Evolutionary conservation across 768 basidiomycete species (phyloP), one percentile per base, ranked within the genome.

Genomic region (Scleroderma citrinum): DNA sequence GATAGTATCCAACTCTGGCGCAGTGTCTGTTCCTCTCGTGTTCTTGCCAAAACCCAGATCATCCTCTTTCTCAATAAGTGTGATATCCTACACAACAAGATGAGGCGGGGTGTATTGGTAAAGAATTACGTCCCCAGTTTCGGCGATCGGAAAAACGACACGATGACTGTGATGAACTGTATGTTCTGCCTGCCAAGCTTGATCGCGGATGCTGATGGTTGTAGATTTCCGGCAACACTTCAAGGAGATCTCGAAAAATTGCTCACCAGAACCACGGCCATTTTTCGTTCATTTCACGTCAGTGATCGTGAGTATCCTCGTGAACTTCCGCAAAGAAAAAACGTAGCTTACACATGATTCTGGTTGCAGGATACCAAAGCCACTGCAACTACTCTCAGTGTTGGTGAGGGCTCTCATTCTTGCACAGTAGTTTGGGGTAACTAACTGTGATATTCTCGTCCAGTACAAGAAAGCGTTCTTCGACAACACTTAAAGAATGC

Each of bases 221-320:
- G 40, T 51, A 90, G 87, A 89, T 64, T 87, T 91, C 66, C 81
- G 83, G 56, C 79, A 83, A 50, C 85, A 88, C 59, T 89, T 91
- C 66, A 85, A 79, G 59, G 87, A 89, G 46, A 84, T 87, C 32
- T 74, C 76, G 40, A 80, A 76, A 53, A 71, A 74, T 38, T 68
- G 75, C 54, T 87, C 87, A 1, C 82, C 84, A 12, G 71, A 77
- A 21, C 75, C 77, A 36, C 76, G 87, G 5, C 76, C 80, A 1
- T 87, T 87, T 64, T 84, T 80, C 56, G 74, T 82, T 46, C 83
- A 88, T 70, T 72, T 85, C 34, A 90, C 87, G 31, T 85, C 85
- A 44, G 85, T 88, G 44, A 78, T 89, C 53, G 87, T 89, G 60
- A 66, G 85, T 74, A 29, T 8, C 26, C 26, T 29, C 26, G 8